A percentile compares a stretch with the other conserved stretches of the same genome.
phyloP scores from a whole-genome alignment of 1,139 yeast genomes.

The Saccharomyces hybrid region DNA sequence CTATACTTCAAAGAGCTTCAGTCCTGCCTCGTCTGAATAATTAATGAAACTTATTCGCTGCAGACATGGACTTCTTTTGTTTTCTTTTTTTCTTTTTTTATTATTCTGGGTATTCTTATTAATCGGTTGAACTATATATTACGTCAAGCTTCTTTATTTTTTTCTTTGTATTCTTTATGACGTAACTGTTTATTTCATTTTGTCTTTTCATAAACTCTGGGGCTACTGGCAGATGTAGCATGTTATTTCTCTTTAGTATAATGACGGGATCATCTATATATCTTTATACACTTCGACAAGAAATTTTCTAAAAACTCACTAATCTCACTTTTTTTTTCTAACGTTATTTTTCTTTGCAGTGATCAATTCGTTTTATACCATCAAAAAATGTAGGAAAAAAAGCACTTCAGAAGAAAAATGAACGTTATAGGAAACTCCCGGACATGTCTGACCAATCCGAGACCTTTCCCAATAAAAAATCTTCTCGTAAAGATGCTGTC shows the following conservation, averaged over 20 bases:
- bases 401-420: not conserved
- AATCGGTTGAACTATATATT: not conserved
- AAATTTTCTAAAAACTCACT: too few species aligned
- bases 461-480: not conserved
- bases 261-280: not conserved
- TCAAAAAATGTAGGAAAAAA: not conserved
- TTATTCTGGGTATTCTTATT: not conserved
- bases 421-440: not conserved
- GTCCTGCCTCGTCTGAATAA: conserved; percentile 12
- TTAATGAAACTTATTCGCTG: conserved; percentile 1
- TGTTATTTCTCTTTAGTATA: not conserved
- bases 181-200: not conserved
- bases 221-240: not conserved
- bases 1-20: conserved; percentile 33
- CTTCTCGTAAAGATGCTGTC: not conserved
- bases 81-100: not conserved
- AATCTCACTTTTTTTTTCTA: too few species aligned
- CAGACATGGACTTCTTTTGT: not conserved
- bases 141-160: not conserved
- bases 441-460: not conserved
- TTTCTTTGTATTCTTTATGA: not conserved
- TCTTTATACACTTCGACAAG: not conserved
- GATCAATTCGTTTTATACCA: not conserved
- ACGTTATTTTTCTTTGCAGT: not conserved
- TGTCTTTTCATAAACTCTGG: not conserved